phyloP scores from a whole-genome alignment of 345 rosid genomes.

The Raphanus raphanistrum region DNA sequence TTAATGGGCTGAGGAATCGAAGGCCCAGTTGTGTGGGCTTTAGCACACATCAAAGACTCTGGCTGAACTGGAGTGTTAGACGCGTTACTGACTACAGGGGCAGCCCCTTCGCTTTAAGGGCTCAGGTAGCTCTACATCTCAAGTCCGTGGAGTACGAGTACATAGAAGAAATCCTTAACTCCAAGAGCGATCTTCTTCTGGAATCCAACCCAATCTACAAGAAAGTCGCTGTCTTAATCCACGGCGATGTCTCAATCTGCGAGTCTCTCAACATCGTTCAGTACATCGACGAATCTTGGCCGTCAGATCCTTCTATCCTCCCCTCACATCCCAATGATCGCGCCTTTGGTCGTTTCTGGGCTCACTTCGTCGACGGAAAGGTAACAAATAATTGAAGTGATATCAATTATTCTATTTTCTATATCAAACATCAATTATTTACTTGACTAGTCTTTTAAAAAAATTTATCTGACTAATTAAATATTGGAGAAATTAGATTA shows the following conservation, averaged over 20 bases:
- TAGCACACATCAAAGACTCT: no score
- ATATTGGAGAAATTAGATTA: background rate
- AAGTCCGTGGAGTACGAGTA: slow-evolving; percentile 36
- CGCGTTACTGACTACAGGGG: no score
- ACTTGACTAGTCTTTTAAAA: background rate
- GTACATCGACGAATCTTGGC: slow-evolving; percentile 71
- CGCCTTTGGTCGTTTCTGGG: slow-evolving; percentile 73
- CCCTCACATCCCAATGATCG: slow-evolving; percentile 56
- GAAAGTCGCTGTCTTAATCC: slow-evolving; percentile 78
- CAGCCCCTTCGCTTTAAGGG: slow-evolving; percentile 37
- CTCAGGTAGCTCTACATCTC: slow-evolving; percentile 37
- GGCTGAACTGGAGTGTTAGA: no score
- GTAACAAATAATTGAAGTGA: slow-evolving; percentile 27
- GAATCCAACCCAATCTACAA: slow-evolving; percentile 75
- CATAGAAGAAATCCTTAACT: slow-evolving; percentile 21
- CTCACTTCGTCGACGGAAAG: slow-evolving; percentile 59
- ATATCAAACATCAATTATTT: background rate
- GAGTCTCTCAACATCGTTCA: slow-evolving; percentile 73
- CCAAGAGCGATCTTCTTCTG: slow-evolving; percentile 68
- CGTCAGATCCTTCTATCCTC: slow-evolving; percentile 51
- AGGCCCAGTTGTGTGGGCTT: no score
- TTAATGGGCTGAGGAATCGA: no score
- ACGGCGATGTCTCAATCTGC: slow-evolving; percentile 55
- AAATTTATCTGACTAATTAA: background rate
- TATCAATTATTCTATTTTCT: background rate